Conservation (phyloP, 352 stramenopile genomes). For the Globisporangium paddicum region DNA sequence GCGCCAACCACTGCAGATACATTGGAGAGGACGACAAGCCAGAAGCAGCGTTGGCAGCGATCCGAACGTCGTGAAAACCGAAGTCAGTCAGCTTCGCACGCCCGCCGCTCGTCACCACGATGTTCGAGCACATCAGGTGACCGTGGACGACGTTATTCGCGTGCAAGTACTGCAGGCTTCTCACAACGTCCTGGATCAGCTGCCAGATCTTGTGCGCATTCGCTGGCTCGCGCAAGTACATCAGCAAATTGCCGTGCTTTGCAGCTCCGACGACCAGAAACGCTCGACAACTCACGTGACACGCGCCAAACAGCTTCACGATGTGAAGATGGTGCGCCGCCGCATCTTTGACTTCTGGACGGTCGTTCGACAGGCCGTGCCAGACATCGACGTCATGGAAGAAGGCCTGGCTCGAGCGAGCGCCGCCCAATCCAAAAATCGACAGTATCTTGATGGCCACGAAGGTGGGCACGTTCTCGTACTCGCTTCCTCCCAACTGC, state of each 20-base stretch:
- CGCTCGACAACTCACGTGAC: slow-evolving; percentile 3
- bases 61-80: slow-evolving; percentile 2
- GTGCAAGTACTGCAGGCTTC: slow-evolving; percentile 8
- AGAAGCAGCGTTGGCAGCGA: neutral
- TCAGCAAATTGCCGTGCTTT: slow-evolving; percentile 1
- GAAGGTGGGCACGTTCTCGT: neutral
- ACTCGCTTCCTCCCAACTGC: neutral
- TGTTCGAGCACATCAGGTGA: slow-evolving; percentile 6
- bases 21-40: neutral
- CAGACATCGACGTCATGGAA: neutral
- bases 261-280: neutral
- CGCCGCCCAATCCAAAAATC: neutral
- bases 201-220: neutral
- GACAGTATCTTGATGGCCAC: neutral
- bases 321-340: neutral
- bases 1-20: slow-evolving; percentile 8
- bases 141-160: neutral
- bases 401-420: neutral
- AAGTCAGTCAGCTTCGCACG: slow-evolving; percentile 7
- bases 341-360: neutral
- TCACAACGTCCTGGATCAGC: neutral
- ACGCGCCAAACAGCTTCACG: slow-evolving; percentile 5
- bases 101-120: slow-evolving; percentile 3
- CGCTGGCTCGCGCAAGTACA: neutral
- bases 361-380: neutral